Evolutionary conservation across 2,329 filamentous ascomycete genomes (phyloP).

Genomic region (Sarocladium strictum): DNA sequence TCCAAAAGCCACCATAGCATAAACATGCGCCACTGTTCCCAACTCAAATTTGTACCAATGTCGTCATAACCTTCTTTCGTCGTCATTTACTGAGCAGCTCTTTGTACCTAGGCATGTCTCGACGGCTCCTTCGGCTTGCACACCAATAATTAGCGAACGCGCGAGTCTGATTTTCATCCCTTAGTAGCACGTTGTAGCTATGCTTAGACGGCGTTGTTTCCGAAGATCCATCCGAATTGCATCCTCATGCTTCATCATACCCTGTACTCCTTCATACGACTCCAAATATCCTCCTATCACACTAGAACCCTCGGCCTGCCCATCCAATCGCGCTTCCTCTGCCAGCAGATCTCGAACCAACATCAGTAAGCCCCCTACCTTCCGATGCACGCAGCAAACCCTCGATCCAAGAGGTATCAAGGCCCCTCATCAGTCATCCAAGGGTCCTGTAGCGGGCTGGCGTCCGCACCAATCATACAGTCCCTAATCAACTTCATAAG

Average conservation of each 20-base stretch:
- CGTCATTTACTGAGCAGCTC: not conserved
- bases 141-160: too few relatives aligned
- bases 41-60: not conserved
- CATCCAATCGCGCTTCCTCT: not conserved
- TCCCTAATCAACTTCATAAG: not conserved
- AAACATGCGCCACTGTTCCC: too few relatives aligned
- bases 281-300: not conserved
- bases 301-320: not conserved
- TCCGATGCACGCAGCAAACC: conserved; percentile 4
- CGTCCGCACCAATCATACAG: not conserved
- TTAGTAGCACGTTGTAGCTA: too few relatives aligned
- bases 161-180: too few relatives aligned
- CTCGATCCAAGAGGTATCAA: not conserved
- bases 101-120: not conserved
- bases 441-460: not conserved
- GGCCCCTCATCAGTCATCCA: not conserved
- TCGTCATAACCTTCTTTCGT: not conserved
- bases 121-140: not conserved
- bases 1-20: too few relatives aligned
- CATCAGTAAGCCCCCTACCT: not conserved
- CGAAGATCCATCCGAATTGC: too few relatives aligned
- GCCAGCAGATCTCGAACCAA: not conserved
- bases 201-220: too few relatives aligned
- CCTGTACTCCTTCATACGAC: not conserved
- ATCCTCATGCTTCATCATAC: not conserved